Conservation (phyloP, 2,329 filamentous ascomycete species). For the Nemania bipapillata region DNA sequence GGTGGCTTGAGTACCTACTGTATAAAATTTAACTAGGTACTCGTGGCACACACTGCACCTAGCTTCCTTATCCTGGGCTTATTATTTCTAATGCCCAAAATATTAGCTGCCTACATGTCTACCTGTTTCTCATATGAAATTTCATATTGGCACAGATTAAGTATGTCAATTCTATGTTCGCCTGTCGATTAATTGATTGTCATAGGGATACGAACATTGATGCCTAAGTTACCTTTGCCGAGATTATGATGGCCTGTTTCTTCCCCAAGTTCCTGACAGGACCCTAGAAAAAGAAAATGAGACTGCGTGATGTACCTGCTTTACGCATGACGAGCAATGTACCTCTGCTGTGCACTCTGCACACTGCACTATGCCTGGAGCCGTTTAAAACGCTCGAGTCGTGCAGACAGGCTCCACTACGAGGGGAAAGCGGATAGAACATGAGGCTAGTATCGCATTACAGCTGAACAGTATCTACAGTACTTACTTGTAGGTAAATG, state of each 20-base stretch:
- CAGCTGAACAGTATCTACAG: slow-evolving; percentile 1
- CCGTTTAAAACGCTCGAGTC: slow-evolving; percentile 20
- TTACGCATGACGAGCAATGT: neutral
- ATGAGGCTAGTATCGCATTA: slow-evolving; percentile 5
- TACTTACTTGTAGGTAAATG: too few species aligned
- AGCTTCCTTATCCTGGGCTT: too few species aligned
- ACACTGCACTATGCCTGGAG: slow-evolving; percentile 1
- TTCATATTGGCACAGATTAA: neutral
- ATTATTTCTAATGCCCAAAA: too few species aligned
- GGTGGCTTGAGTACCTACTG: neutral
- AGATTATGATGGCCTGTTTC: slow-evolving; percentile 11
- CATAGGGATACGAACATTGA: neutral
- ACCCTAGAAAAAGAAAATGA: slow-evolving; percentile 15
- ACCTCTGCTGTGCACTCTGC: neutral
- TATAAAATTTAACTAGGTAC: too few species aligned
- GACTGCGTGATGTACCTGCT: neutral
- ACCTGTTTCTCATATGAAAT: neutral
- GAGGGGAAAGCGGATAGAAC: neutral
- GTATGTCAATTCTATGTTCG: neutral
- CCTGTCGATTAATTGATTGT: neutral
- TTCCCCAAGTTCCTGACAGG: neutral
- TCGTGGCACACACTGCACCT: too few species aligned
- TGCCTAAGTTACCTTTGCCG: slow-evolving; percentile 29
- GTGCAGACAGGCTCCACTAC: slow-evolving; percentile 2
- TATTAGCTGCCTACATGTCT: too few species aligned